These are phyloP conservation scores for Podaxis carcinomalis DNA, from an alignment of 768 basidiomycete genomes.

Conservation along the genomic window DNA sequence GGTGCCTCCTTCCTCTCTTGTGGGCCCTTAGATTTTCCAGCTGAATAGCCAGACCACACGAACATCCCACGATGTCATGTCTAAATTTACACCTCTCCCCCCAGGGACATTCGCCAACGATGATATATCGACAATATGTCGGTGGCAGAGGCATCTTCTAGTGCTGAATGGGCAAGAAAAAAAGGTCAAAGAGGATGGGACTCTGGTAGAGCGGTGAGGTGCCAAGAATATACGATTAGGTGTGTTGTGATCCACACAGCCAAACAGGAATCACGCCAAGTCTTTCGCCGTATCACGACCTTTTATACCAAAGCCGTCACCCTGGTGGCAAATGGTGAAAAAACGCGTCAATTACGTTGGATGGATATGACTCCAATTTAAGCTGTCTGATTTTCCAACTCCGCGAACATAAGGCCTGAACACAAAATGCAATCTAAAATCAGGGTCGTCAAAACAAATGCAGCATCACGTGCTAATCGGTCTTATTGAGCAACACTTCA, in stretches of 20 bases:
- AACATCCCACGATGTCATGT: constrained; percentile 33
- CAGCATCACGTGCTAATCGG: too few species aligned
- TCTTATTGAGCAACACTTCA: too few species aligned
- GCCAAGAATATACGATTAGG: not conserved
- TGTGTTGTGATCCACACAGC: not conserved
- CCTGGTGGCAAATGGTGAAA: too few species aligned
- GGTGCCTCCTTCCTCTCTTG: constrained; percentile 25
- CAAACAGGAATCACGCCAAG: not conserved
- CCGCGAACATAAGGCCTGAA: too few species aligned
- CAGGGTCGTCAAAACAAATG: too few species aligned
- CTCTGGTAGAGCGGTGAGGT: too few species aligned
- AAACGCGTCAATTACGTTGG: too few species aligned
- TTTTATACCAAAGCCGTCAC: not conserved
- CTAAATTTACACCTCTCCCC: constrained; percentile 26
- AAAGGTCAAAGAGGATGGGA: not conserved
- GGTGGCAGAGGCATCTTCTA: constrained; percentile 8
- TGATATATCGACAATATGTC: constrained; percentile 24
- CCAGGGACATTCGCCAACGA: constrained; percentile 21
- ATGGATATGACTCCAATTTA: too few species aligned
- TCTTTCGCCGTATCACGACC: not conserved
- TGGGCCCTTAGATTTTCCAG: constrained; percentile 19
- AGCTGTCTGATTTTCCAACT: too few species aligned
- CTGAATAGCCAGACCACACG: constrained; percentile 29
- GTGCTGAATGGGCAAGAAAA: not conserved
- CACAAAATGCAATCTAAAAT: too few species aligned